phyloP scores from a whole-genome alignment of 169 alveolate species.

The Plasmodium relictum region DNA sequence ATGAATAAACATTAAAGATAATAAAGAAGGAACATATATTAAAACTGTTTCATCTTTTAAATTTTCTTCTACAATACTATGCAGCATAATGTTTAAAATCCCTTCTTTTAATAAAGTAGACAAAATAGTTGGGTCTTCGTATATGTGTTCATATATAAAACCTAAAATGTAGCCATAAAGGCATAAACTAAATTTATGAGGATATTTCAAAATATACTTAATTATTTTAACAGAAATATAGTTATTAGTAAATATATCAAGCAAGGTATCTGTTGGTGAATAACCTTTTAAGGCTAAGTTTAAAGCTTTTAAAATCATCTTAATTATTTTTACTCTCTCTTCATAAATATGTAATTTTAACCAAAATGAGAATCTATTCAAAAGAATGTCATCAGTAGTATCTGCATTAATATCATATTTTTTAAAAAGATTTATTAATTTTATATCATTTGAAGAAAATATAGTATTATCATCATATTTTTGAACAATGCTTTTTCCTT shows the following conservation, averaged over 20 bases:
- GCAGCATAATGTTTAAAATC: constrained; percentile 80
- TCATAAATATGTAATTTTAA: constrained; percentile 57
- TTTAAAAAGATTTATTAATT: constrained; percentile 13
- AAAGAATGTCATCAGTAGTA: constrained; percentile 29
- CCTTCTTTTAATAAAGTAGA: constrained; percentile 81
- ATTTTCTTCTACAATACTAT: constrained; percentile 80
- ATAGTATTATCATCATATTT: constrained; percentile 4
- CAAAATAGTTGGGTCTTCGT: constrained; percentile 86
- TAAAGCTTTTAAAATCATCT: constrained; percentile 63
- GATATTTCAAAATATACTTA: constrained; percentile 78
- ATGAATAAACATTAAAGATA: constrained; percentile 83
- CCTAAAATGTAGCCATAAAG: constrained; percentile 82
- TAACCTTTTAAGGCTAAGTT: constrained; percentile 70
- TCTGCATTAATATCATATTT: constrained; percentile 33
- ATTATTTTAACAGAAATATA: constrained; percentile 74
- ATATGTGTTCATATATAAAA: constrained; percentile 82
- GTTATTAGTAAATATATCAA: constrained; percentile 71
- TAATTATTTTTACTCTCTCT: constrained; percentile 51
- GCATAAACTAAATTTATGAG: constrained; percentile 82
- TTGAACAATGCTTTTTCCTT: background rate
- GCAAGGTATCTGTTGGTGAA: constrained; percentile 71
- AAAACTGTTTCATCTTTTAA: constrained; percentile 83
- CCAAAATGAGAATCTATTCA: constrained; percentile 62
- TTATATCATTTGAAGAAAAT: constrained; percentile 20
- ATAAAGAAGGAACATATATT: constrained; percentile 80